Conservation (phyloP, 2,329 filamentous ascomycete species). For the Huntiella moniliformis region DNA sequence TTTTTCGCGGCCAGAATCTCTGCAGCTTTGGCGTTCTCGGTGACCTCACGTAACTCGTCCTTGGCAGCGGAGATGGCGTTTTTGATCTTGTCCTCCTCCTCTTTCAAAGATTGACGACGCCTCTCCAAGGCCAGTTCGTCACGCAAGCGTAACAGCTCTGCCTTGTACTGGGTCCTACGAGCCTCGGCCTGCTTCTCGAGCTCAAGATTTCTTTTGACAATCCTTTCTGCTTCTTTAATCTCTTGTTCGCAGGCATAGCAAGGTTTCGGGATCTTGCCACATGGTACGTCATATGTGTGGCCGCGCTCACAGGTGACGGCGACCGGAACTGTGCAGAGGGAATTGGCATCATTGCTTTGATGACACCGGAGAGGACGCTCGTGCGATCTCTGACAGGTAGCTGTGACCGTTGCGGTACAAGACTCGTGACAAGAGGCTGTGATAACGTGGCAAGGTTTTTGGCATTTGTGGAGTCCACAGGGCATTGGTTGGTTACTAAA, state of each 20-base stretch:
- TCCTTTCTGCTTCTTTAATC: constrained; percentile 24
- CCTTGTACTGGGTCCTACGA: constrained; percentile 26
- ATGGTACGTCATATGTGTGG: constrained; percentile 31
- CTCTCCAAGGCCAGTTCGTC: constrained; percentile 34
- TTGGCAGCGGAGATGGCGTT: background rate
- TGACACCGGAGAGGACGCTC: constrained; percentile 28
- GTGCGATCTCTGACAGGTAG: constrained; percentile 35
- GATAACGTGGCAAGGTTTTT: constrained; percentile 41
- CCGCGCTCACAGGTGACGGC: constrained; percentile 13
- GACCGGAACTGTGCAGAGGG: constrained; percentile 32
- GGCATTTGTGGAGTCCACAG: constrained; percentile 42
- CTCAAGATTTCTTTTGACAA: constrained; percentile 26
- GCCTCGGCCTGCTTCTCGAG: constrained; percentile 29
- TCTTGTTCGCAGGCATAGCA: constrained; percentile 37
- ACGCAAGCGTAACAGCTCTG: constrained; percentile 28
- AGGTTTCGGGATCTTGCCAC: constrained; percentile 20
- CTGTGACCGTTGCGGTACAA: constrained; percentile 21
- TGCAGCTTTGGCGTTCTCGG: background rate
- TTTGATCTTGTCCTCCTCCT: constrained; percentile 15
- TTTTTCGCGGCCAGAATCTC: background rate
- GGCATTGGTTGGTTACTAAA: constrained; percentile 28
- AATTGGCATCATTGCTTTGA: constrained; percentile 23
- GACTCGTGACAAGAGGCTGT: constrained; percentile 33
- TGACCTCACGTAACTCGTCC: no score
- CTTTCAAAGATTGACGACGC: constrained; percentile 23